These are phyloP conservation scores for Xerocomellus amylosporus DNA, from an alignment of 768 basidiomycete species.

Conservation along the genomic window DNA sequence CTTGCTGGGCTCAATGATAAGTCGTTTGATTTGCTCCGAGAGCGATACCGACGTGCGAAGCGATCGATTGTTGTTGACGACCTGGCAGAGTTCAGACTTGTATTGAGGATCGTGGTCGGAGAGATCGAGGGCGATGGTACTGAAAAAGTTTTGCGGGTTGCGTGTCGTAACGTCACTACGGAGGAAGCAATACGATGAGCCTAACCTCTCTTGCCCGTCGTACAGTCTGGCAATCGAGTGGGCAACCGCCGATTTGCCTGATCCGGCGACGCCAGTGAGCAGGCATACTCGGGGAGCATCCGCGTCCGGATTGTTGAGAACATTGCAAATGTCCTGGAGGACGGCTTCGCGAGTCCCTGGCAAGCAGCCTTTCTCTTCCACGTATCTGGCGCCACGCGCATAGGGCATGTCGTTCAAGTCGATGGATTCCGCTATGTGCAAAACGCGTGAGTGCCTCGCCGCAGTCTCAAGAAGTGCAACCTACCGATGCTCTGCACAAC, in stretches of 20 bases:
- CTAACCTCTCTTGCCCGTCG: slow-evolving; percentile 26
- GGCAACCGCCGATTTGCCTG: slow-evolving; percentile 34
- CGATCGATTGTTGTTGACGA: slow-evolving; percentile 22
- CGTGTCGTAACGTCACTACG: slow-evolving; percentile 13
- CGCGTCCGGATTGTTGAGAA: slow-evolving; percentile 11
- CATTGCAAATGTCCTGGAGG: slow-evolving; percentile 17
- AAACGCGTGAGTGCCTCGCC: not conserved
- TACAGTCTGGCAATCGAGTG: slow-evolving; percentile 29
- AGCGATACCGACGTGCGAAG: slow-evolving; percentile 18
- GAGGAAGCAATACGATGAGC: slow-evolving; percentile 33
- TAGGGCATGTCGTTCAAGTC: slow-evolving; percentile 24
- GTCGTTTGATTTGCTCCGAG: slow-evolving; percentile 26
- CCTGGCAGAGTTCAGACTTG: slow-evolving; percentile 12
- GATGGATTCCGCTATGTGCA: slow-evolving; percentile 8
- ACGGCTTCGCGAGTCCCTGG: slow-evolving; percentile 20
- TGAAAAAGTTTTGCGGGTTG: slow-evolving; percentile 29
- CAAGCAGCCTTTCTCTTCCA: slow-evolving; percentile 18
- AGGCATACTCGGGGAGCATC: slow-evolving; percentile 24
- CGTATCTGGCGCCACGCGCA: slow-evolving; percentile 23
- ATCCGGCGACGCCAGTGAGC: slow-evolving; percentile 28
- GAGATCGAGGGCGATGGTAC: slow-evolving; percentile 34
- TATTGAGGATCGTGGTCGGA: slow-evolving; percentile 32
- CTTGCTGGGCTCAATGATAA: slow-evolving; percentile 28
- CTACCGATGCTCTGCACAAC: slow-evolving; percentile 5
- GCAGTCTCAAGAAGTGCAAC: not conserved